Evolutionary conservation across 805 yeast genomes (phyloP).

Genomic region (Candida vartiovaarae): DNA sequence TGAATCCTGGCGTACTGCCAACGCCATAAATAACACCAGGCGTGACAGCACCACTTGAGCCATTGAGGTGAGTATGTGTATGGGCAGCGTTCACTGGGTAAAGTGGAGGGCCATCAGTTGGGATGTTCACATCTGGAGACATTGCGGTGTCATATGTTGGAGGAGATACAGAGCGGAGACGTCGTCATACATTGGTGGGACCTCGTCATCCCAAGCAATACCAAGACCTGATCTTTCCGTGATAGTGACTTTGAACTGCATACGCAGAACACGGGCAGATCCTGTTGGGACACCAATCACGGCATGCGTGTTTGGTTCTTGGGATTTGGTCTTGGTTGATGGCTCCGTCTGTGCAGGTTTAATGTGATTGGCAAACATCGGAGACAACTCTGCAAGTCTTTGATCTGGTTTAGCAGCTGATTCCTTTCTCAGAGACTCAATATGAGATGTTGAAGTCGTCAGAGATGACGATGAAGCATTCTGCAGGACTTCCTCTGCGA

Average conservation of each 20-base stretch:
- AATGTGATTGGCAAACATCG: slow-evolving; percentile 33
- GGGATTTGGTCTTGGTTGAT: slow-evolving; percentile 16
- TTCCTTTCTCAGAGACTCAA: slow-evolving; percentile 7
- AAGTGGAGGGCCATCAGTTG: slow-evolving; percentile 19
- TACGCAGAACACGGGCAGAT: slow-evolving; percentile 86
- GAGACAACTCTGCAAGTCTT: slow-evolving; percentile 37
- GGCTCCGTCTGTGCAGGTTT: slow-evolving; percentile 15
- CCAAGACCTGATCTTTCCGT: slow-evolving; percentile 94
- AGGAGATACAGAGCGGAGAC: slow-evolving; percentile 77
- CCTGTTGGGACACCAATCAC: slow-evolving; percentile 78
- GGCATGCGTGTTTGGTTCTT: slow-evolving; percentile 3
- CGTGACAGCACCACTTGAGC: slow-evolving; percentile 15
- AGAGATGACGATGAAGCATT: slow-evolving; percentile 26
- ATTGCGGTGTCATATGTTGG: slow-evolving; percentile 56
- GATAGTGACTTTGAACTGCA: slow-evolving; percentile 82
- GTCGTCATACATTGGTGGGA: slow-evolving; percentile 92
- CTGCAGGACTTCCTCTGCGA: slow-evolving; percentile 80
- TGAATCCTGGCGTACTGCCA: slow-evolving; percentile 34
- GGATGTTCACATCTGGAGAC: slow-evolving; percentile 12
- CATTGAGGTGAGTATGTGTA: slow-evolving; percentile 20
- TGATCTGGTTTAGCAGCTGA: slow-evolving; percentile 25
- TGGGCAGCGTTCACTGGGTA: slow-evolving; percentile 23
- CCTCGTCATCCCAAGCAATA: slow-evolving; percentile 98
- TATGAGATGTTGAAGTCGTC: slow-evolving; percentile 26
- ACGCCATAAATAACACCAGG: slow-evolving; percentile 37